phyloP scores from a whole-genome alignment of 192 early-diverging fungal species.

The Rhizophagus sp. region DNA sequence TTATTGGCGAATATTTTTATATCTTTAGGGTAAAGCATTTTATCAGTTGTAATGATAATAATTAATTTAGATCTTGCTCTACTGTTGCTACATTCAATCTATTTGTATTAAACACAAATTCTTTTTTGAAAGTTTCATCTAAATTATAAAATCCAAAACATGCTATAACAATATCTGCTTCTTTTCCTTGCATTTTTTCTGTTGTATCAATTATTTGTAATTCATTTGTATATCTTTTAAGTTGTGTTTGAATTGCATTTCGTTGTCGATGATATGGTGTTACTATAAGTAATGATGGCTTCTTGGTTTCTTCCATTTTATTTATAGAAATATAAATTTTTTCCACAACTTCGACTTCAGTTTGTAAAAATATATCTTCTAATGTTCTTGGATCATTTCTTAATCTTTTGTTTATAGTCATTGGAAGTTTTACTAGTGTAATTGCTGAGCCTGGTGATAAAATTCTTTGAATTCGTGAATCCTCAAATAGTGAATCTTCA shows the following conservation, averaged over 20 bases:
- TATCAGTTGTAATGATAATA: too few species aligned
- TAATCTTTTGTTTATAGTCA: background rate
- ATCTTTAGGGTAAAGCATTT: too few species aligned
- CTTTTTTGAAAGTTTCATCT: constrained; percentile 23
- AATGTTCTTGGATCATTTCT: background rate
- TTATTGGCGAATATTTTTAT: too few species aligned
- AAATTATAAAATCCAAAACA: constrained; percentile 52
- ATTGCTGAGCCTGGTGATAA: constrained; percentile 40
- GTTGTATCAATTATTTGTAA: constrained; percentile 46
- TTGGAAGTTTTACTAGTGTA: constrained; percentile 39
- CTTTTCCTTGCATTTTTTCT: constrained; percentile 57
- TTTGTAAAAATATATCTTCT: constrained; percentile 21
- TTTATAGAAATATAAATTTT: constrained; percentile 36
- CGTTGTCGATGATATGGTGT: constrained; percentile 52
- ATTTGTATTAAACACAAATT: constrained; percentile 44
- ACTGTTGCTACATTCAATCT: constrained; percentile 48
- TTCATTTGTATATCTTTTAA: constrained; percentile 1
- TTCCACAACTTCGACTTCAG: constrained; percentile 41
- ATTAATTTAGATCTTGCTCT: constrained; percentile 29
- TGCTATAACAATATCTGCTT: constrained; percentile 61
- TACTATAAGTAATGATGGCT: constrained; percentile 38
- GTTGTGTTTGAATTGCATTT: constrained; percentile 32
- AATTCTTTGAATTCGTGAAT: constrained; percentile 32
- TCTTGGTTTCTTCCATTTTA: background rate
- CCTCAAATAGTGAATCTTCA: background rate